These are phyloP conservation scores for Pyricularia pennisetigena DNA, from an alignment of 2,329 filamentous ascomycete genomes.

Conservation along the genomic window DNA sequence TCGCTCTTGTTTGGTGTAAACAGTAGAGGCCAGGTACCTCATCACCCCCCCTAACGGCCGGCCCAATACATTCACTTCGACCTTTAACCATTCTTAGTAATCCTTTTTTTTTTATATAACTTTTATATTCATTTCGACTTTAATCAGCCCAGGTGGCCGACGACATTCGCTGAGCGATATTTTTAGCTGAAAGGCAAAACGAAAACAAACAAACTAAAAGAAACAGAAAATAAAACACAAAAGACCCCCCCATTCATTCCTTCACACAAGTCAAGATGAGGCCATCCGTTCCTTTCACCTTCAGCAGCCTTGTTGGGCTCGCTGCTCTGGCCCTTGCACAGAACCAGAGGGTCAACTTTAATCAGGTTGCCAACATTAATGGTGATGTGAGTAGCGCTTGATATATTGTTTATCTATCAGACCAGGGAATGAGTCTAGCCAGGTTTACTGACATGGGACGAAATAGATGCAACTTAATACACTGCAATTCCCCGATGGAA, in stretches of 20 bases:
- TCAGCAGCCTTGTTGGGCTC: neutral
- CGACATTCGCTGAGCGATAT: neutral
- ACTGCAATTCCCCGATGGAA: neutral
- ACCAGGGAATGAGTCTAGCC: no score
- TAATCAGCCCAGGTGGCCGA: constrained; percentile 5
- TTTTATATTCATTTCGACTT: neutral
- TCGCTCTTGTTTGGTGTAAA: neutral
- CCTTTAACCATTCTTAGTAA: neutral
- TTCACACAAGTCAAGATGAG: neutral
- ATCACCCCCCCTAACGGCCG: neutral
- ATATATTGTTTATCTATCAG: no score
- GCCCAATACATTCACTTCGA: neutral
- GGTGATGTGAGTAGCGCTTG: neutral
- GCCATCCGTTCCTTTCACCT: neutral
- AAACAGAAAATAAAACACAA: neutral
- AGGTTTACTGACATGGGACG: neutral
- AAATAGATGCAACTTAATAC: constrained; percentile 4
- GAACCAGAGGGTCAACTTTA: constrained; percentile 3
- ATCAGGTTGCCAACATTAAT: constrained; percentile 4
- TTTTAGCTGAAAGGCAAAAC: neutral
- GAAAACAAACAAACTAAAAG: neutral
- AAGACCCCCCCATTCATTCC: neutral
- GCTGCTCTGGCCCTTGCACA: neutral
- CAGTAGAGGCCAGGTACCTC: neutral
- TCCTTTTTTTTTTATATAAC: neutral